phyloP scores from a whole-genome alignment of 2,329 filamentous ascomycete species.

The Aspergillus pseudoterreus region DNA sequence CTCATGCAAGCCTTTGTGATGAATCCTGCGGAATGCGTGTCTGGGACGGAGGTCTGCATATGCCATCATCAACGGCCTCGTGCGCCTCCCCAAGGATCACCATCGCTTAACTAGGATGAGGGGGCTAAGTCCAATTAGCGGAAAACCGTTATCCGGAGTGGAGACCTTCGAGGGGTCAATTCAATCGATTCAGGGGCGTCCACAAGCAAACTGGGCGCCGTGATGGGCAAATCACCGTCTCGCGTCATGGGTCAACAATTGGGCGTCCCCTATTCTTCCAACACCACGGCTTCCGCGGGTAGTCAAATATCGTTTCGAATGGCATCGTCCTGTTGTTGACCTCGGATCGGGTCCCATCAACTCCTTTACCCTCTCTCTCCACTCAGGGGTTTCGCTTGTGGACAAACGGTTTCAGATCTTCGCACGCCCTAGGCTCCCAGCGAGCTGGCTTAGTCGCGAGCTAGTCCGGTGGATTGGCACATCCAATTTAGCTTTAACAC shows the following conservation, averaged over 20 bases:
- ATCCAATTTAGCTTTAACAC: constrained; percentile 17
- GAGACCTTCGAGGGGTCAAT: constrained; percentile 9
- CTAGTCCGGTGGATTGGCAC: constrained; percentile 12
- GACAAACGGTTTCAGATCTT: constrained; percentile 12
- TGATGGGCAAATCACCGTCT: background rate
- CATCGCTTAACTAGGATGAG: constrained; percentile 4
- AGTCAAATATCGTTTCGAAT: too few species aligned
- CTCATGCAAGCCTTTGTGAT: too few species aligned
- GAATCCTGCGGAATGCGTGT: too few species aligned
- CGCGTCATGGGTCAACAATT: background rate
- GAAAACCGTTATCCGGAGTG: constrained; percentile 17
- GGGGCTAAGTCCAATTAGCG: constrained; percentile 4
- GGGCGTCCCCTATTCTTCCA: background rate
- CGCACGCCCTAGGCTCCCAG: constrained; percentile 6
- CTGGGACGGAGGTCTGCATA: background rate
- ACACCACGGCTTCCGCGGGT: too few species aligned
- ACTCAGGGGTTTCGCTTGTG: constrained; percentile 8
- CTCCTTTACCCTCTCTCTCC: background rate
- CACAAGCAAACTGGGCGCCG: background rate
- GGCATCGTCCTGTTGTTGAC: too few species aligned
- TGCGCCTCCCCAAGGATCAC: background rate
- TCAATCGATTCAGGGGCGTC: constrained; percentile 17
- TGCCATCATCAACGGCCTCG: background rate
- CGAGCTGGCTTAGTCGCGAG: constrained; percentile 11
- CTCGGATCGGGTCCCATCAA: background rate